Evolutionary conservation across 495 filamentous ascomycete species (phyloP).

Genomic region (Aspergillus egyptiacus): DNA sequence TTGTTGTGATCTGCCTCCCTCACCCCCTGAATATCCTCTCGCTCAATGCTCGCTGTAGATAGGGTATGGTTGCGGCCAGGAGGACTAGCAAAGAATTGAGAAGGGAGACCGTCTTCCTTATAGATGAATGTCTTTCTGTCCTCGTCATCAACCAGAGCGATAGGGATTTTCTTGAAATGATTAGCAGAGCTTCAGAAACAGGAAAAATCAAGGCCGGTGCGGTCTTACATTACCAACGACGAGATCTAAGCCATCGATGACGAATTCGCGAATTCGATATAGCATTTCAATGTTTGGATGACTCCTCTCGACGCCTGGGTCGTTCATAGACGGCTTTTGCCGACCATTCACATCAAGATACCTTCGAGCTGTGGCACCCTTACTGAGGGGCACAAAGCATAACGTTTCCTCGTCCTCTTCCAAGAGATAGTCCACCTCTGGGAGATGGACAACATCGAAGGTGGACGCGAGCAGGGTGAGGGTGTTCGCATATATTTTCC

Average conservation of each 20-base stretch:
- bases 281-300: conserved; percentile 68
- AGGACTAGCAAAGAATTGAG: conserved; percentile 44
- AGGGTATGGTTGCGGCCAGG: conserved; percentile 32
- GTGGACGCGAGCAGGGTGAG: conserved; percentile 57
- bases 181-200: neutral
- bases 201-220: neutral
- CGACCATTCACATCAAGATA: conserved; percentile 40
- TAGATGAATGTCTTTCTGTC: conserved; percentile 50
- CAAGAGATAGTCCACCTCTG: conserved; percentile 59
- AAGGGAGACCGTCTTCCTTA: conserved; percentile 49
- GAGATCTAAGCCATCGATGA: conserved; percentile 59
- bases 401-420: conserved; percentile 72
- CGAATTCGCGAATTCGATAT: conserved; percentile 59
- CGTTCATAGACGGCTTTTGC: conserved; percentile 51
- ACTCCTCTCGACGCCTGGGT: conserved; percentile 49
- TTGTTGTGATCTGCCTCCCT: conserved; percentile 21
- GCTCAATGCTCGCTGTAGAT: conserved; percentile 37
- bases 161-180: conserved; percentile 35
- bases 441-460: conserved; percentile 53
- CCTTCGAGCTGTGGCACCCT: conserved; percentile 42
- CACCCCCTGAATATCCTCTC: conserved; percentile 39
- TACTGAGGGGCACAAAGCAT: conserved; percentile 63
- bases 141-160: conserved; percentile 42
- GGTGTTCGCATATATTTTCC: conserved; percentile 64
- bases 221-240: conserved; percentile 46